Conservation (phyloP, 805 yeast species). For the Candida orba region DNA sequence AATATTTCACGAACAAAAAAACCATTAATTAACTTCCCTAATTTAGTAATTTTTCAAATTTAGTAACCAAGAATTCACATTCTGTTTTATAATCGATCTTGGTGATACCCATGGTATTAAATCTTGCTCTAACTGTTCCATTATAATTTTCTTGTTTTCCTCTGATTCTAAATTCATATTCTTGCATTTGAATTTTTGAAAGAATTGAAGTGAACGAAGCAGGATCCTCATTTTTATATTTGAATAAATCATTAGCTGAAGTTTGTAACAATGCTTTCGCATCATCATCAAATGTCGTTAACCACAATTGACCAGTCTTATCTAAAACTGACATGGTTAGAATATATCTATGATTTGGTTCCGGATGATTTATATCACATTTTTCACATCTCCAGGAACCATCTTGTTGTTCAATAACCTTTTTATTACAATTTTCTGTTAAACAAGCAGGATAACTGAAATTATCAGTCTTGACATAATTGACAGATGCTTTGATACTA, state of each 20-base stretch:
- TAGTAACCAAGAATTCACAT: conserved; percentile 44
- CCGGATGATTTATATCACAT: conserved; percentile 63
- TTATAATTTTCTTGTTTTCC: conserved; percentile 83
- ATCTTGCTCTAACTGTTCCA: conserved; percentile 70
- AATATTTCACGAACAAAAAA: not conserved
- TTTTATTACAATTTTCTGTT: conserved; percentile 71
- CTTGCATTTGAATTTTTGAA: conserved; percentile 51
- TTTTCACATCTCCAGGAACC: conserved; percentile 92
- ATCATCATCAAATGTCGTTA: conserved; percentile 79
- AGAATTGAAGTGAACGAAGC: conserved; percentile 39
- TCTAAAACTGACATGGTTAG: conserved; percentile 75
- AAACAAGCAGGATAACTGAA: conserved; percentile 89
- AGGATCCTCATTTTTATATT: conserved; percentile 39
- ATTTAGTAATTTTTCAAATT: conserved; percentile 20
- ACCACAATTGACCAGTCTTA: conserved; percentile 76
- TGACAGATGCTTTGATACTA: conserved; percentile 65
- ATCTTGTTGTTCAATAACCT: conserved; percentile 66
- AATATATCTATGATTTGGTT: conserved; percentile 76
- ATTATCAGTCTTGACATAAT: conserved; percentile 63
- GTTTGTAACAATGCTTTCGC: conserved; percentile 63
- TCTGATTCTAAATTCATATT: conserved; percentile 66
- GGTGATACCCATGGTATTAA: conserved; percentile 50
- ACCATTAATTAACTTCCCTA: conserved; percentile 2
- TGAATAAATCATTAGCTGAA: conserved; percentile 50
- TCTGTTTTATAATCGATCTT: conserved; percentile 53